phyloP scores from a whole-genome alignment of 371 early-diverging fungal species.

The Scutellospora calospora region DNA sequence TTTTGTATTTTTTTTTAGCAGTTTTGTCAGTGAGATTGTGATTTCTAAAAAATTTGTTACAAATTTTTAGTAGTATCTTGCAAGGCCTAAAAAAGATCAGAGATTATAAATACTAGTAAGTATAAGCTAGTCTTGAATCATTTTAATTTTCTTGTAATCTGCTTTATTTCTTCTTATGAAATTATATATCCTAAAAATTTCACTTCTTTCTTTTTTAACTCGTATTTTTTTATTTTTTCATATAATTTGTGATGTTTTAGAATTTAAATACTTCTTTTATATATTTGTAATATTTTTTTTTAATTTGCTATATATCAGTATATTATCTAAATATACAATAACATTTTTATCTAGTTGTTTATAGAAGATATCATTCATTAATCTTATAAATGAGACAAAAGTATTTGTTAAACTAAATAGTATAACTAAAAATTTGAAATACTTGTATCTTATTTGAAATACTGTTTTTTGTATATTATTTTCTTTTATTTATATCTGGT shows the following conservation, averaged over 20 bases:
- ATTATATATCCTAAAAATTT: constrained; percentile 61
- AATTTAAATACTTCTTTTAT: constrained; percentile 47
- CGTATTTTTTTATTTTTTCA: constrained; percentile 64
- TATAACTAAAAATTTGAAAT: constrained; percentile 57
- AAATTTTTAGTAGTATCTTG: constrained; percentile 62
- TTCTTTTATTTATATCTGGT: constrained; percentile 51
- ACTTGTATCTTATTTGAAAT: constrained; percentile 52
- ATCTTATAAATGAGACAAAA: constrained; percentile 55
- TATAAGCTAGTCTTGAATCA: constrained; percentile 52
- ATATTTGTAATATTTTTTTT: constrained; percentile 53
- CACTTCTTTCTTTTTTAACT: constrained; percentile 49
- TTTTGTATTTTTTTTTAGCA: constrained; percentile 49
- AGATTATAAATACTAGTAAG: constrained; percentile 53
- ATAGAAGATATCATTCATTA: constrained; percentile 54
- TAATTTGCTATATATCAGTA: constrained; percentile 61
- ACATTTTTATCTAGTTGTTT: constrained; percentile 49
- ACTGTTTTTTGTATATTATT: constrained; percentile 49
- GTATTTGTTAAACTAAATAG: constrained; percentile 64
- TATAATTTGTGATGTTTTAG: constrained; percentile 52
- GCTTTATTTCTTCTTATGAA: constrained; percentile 45
- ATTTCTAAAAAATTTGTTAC: constrained; percentile 55
- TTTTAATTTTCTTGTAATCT: constrained; percentile 51
- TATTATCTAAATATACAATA: constrained; percentile 65
- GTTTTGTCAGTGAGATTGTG: constrained; percentile 49
- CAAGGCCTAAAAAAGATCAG: constrained; percentile 60